Evolutionary conservation across 2,329 filamentous ascomycete genomes (phyloP).

Genomic region (Metarhizium humberi): DNA sequence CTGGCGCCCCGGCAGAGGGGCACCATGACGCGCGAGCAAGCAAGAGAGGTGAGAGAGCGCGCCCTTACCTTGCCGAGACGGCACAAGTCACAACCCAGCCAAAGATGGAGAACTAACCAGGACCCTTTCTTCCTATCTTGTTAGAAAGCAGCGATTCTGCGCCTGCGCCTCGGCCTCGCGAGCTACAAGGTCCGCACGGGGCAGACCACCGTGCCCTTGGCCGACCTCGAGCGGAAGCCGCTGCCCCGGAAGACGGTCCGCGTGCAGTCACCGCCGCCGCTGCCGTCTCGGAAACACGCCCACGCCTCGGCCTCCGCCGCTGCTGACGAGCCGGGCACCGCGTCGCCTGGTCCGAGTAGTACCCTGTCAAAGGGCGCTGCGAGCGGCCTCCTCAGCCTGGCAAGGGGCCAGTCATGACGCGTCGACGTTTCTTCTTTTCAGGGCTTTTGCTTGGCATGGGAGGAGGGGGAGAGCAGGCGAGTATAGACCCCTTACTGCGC

Average conservation of each 20-base stretch:
- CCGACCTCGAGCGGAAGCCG: conserved; percentile 40
- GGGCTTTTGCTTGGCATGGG: no score
- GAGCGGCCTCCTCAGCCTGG: no score
- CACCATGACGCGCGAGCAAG: conserved; percentile 41
- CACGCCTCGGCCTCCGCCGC: no score
- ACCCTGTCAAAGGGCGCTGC: background rate
- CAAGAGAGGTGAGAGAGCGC: conserved; percentile 32
- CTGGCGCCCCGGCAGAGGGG: conserved; percentile 4
- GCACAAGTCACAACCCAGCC: no score
- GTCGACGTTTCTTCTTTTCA: no score
- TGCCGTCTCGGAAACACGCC: no score
- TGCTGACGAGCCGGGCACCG: background rate
- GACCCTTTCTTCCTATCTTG: background rate
- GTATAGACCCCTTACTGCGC: no score
- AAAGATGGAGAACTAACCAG: background rate
- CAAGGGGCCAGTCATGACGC: no score
- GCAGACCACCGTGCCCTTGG: conserved; percentile 57
- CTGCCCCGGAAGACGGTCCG: conserved; percentile 16
- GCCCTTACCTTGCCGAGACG: no score
- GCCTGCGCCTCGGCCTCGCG: conserved; percentile 60
- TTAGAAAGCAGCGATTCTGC: conserved; percentile 56
- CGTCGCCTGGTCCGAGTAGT: background rate
- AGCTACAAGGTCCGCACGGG: conserved; percentile 69
- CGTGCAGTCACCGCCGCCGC: conserved; percentile 13
- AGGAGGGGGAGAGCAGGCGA: no score